Conservation (phyloP, 345 rosid genomes). For the Camelina neglecta region DNA sequence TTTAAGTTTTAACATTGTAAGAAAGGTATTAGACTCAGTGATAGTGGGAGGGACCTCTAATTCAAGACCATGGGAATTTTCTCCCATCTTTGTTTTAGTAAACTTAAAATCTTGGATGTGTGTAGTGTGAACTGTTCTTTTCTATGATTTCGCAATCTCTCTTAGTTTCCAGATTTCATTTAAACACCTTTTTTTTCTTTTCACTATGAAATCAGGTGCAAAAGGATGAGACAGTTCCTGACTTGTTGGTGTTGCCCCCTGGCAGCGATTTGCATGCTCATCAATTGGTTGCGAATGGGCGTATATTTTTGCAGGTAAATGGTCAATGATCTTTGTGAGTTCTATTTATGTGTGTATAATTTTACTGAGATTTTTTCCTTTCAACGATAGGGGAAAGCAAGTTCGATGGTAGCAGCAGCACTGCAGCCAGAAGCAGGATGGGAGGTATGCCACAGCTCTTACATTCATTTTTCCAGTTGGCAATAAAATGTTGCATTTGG, state of each 20-base stretch:
- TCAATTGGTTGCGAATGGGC: slow-evolving; percentile 73
- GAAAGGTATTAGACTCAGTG: slow-evolving; percentile 18
- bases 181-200: neutral
- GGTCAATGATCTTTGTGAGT: slow-evolving; percentile 11
- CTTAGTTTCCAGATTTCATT: neutral
- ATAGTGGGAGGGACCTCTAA: neutral
- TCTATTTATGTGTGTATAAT: neutral
- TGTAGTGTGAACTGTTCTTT: slow-evolving; percentile 18
- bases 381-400: slow-evolving; percentile 80
- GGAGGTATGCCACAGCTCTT: slow-evolving; percentile 58
- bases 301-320: slow-evolving; percentile 77
- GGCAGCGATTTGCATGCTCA: slow-evolving; percentile 85
- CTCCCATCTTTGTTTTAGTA: neutral
- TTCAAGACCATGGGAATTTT: neutral
- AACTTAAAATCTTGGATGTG: slow-evolving; percentile 13
- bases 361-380: slow-evolving; percentile 18
- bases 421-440: slow-evolving; percentile 82
- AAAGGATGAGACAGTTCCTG: slow-evolving; percentile 73
- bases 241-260: slow-evolving; percentile 78
- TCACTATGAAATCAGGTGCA: slow-evolving; percentile 57
- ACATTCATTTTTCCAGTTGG: slow-evolving; percentile 8
- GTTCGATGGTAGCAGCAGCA: slow-evolving; percentile 90
- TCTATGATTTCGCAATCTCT: slow-evolving; percentile 21
- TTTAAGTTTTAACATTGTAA: slow-evolving; percentile 2
- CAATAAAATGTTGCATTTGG: slow-evolving; percentile 10